phyloP scores from a whole-genome alignment of 257 asterid species.

The Rauvolfia tetraphylla region DNA sequence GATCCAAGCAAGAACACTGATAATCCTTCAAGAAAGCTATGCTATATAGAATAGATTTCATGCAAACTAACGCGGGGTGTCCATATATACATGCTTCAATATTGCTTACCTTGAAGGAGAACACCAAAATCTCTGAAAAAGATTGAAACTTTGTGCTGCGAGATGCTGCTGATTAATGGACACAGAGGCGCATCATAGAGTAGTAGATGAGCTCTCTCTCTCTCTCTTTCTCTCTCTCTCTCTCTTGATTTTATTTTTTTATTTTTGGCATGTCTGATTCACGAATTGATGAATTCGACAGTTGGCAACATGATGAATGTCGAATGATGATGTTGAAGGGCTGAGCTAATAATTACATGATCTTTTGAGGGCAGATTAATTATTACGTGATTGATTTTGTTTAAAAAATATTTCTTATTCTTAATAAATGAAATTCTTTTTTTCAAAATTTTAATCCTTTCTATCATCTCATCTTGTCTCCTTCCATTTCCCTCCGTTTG shows the following conservation, averaged over 20 bases:
- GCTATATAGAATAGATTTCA: not conserved
- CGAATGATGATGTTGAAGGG: not conserved
- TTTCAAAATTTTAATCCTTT: too few relatives aligned
- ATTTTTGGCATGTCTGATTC: not conserved
- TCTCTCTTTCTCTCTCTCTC: not conserved
- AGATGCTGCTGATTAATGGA: constrained; percentile 7
- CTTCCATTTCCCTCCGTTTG: too few relatives aligned
- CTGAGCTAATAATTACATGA: not conserved
- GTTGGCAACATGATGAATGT: constrained; percentile 17
- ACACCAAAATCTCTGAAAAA: not conserved
- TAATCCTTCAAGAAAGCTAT: not conserved
- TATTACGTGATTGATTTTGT: too few relatives aligned
- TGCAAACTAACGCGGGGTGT: not conserved
- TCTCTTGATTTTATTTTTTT: not conserved
- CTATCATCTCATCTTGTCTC: too few relatives aligned
- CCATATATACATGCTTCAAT: not conserved
- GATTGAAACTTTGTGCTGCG: constrained; percentile 13
- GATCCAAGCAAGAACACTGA: constrained; percentile 12
- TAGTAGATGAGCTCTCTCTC: not conserved
- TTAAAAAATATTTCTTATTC: too few relatives aligned
- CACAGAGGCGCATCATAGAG: not conserved
- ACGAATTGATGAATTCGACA: not conserved
- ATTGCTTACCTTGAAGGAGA: constrained; percentile 5
- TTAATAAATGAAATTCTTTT: too few relatives aligned
- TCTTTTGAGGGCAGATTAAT: not conserved